phyloP scores from a whole-genome alignment of 1,139 yeast species.

The Nakaseomyces bracarensis region DNA sequence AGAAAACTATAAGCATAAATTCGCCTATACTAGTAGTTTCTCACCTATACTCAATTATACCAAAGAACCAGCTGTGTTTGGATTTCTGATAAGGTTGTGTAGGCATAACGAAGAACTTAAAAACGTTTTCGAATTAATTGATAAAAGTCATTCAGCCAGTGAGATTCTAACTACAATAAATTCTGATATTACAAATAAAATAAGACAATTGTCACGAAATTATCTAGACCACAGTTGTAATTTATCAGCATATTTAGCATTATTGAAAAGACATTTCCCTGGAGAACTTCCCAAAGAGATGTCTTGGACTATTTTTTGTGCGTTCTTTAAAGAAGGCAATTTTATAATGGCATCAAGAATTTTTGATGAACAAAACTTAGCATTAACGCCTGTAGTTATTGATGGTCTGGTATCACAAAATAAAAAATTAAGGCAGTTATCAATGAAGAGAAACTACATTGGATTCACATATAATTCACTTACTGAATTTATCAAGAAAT shows the following conservation, averaged over 20 bases:
- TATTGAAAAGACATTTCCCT: neutral
- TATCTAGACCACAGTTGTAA: neutral
- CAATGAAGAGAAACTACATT: neutral
- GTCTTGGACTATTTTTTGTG: neutral
- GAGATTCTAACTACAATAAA: neutral
- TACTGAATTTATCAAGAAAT: neutral
- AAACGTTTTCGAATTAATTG: neutral
- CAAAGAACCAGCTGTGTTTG: constrained; percentile 12
- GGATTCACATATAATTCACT: neutral
- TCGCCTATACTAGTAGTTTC: constrained; percentile 16
- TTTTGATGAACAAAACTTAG: neutral
- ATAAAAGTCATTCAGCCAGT: neutral
- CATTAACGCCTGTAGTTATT: neutral
- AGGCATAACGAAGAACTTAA: constrained; percentile 17
- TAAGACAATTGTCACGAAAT: neutral
- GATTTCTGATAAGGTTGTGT: constrained; percentile 19
- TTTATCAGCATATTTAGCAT: neutral
- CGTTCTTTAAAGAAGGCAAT: constrained; percentile 2
- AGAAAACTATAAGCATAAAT: neutral
- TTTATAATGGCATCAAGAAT: constrained; percentile 6
- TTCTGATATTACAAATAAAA: neutral
- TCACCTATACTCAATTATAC: constrained; percentile 15
- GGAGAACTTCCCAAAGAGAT: neutral
- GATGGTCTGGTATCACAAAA: neutral
- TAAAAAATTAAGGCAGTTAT: neutral